These are phyloP conservation scores for Calonectria crousiana DNA, from an alignment of 2,329 filamentous ascomycete genomes.

Conservation along the genomic window DNA sequence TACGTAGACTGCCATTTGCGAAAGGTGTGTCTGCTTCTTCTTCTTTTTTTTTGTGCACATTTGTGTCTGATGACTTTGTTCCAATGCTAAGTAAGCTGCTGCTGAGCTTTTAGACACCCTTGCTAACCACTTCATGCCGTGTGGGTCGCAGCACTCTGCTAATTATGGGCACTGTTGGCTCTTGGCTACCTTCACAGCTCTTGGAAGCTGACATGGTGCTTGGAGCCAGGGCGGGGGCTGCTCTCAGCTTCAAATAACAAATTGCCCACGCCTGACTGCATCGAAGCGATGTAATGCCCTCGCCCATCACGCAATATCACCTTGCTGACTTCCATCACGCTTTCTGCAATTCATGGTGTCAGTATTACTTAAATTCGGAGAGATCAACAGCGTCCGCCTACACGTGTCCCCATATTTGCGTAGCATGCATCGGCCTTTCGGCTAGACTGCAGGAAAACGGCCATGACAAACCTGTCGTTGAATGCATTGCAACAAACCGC, in stretches of 20 bases:
- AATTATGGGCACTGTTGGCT: neutral
- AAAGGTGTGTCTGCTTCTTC: neutral
- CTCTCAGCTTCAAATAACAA: neutral
- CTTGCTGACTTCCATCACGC: neutral
- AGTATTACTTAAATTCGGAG: neutral
- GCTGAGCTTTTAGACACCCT: neutral
- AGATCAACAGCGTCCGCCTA: neutral
- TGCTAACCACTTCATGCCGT: neutral
- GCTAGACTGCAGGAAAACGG: neutral
- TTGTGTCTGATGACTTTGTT: neutral
- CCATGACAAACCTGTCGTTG: neutral
- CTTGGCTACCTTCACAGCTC: neutral
- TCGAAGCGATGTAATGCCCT: constrained; percentile 1
- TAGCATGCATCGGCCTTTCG: neutral
- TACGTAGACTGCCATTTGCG: neutral
- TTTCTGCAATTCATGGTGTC: neutral
- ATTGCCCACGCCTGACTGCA: neutral
- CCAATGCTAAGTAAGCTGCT: neutral
- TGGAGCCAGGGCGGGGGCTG: neutral
- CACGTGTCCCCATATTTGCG: neutral
- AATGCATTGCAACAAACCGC: neutral
- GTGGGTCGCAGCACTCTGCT: neutral
- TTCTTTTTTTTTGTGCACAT: neutral
- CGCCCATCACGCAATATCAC: neutral
- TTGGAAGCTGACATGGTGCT: neutral